A percentile compares a stretch with the other conserved stretches of the same genome.
Conservation (phyloP, 139 green algal genomes). For the Coccomyxa sp. region DNA sequence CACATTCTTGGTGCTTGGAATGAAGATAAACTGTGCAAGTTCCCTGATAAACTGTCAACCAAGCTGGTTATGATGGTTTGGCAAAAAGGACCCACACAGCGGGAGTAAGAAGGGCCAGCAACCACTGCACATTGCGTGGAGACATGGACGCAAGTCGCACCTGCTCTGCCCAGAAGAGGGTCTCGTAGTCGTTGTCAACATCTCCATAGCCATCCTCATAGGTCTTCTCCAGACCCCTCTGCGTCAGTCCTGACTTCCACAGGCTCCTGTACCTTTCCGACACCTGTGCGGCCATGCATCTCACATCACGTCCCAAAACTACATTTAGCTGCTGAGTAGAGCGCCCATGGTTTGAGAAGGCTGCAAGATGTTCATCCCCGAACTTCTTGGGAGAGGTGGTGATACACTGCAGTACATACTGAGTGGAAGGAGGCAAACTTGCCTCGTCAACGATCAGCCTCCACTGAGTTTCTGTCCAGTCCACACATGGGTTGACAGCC, state of each 20-base stretch:
- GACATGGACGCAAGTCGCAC: neutral
- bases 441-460: neutral
- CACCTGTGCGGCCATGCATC: too few species aligned
- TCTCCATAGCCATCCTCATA: constrained; percentile 10
- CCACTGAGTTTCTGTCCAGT: neutral
- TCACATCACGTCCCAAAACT: too few species aligned
- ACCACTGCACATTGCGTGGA: too few species aligned
- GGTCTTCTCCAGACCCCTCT: neutral
- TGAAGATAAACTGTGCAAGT: neutral
- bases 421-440: too few species aligned
- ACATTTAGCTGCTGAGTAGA: too few species aligned
- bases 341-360: too few species aligned
- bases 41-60: neutral
- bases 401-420: too few species aligned
- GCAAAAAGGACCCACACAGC: too few species aligned
- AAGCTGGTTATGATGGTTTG: neutral
- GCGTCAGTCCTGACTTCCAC: neutral
- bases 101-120: too few species aligned
- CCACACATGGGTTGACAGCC: neutral
- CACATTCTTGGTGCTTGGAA: constrained; percentile 3
- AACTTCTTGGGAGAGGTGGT: too few species aligned
- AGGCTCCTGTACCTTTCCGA: too few species aligned
- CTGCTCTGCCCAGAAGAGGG: neutral
- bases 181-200: constrained; percentile 11
- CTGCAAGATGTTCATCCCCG: too few species aligned